Conservation (phyloP, 805 yeast species). For the Jamesozyma hellenica region DNA sequence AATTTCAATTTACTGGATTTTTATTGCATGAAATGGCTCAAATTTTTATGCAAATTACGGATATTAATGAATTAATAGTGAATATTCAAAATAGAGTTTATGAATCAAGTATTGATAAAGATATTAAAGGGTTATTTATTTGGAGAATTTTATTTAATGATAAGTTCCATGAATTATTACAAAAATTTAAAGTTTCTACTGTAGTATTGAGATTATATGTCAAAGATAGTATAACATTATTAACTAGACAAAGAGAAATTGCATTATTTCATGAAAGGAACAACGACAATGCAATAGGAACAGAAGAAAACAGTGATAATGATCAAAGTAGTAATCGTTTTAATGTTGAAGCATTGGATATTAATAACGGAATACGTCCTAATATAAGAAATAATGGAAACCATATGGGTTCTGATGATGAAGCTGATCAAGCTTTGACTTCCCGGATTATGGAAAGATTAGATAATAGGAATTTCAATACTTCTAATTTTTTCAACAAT, state of each 20-base stretch:
- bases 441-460: neutral
- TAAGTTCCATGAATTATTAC: slow-evolving; percentile 18
- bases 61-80: slow-evolving; percentile 23
- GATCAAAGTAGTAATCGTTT: neutral
- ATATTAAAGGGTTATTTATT: slow-evolving; percentile 21
- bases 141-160: slow-evolving; percentile 25
- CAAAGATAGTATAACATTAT: slow-evolving; percentile 25
- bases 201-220: slow-evolving; percentile 26
- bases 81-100: slow-evolving; percentile 20
- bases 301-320: neutral
- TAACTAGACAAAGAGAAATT: slow-evolving; percentile 28
- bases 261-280: slow-evolving; percentile 21
- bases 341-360: neutral
- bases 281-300: slow-evolving; percentile 2
- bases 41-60: slow-evolving; percentile 24
- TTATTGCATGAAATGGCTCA: slow-evolving; percentile 29
- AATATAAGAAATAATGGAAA: neutral
- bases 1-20: slow-evolving; percentile 30
- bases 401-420: neutral
- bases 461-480: neutral
- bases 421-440: neutral
- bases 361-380: neutral
- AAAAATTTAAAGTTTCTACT: slow-evolving; percentile 25
- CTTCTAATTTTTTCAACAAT: slow-evolving; percentile 2
- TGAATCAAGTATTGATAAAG: slow-evolving; percentile 11